Evolutionary conservation across 352 stramenopile species (phyloP), one percentile per base, ranked within the genome.

Genomic region (Pythium aquatile): DNA sequence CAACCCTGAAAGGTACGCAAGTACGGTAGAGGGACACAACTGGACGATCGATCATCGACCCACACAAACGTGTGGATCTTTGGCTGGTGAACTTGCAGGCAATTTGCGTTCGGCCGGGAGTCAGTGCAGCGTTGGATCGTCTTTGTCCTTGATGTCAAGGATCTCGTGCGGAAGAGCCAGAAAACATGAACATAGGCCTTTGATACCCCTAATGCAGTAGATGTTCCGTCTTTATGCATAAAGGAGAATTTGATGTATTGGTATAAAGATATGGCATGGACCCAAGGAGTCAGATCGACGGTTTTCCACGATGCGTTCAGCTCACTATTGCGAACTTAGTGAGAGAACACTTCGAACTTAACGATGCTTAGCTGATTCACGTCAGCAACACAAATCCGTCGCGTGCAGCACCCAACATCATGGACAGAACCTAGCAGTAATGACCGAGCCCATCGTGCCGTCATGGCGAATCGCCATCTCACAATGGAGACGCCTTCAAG

Each of bases 161-260:
- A 49, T 49, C 42, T 28, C n/a, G 42, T 49, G 42, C 42, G 42
- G 42, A 49, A 49, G 42, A 49, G 42, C 42, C 42, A 49, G 42
- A 17, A 49, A 26, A 24, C 42, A 17, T 49, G 42, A 49, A 42
- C 10, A 42, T 16, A 24, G 20, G 20, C 20, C 20, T 24, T 24
- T 24, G 20, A 24, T 24, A 24, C 20, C 20, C 20, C 20, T 24
- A 24, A 24, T 24, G 20, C 20, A 24, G 20, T 24, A 24, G 1
- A 24, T 0, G 0, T 24, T 24, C 1, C 20, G 2, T 3, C 20
- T 24, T 24, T 1, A 24, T 24, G 20, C 20, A 24, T 1, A 24
- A 24, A 24, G 20, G 20, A 24, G 20, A 24, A 24, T 24, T 24
- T 24, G 20, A 24, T 24, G 20, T 24, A 24, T 24, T 24, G 20